phyloP scores from a whole-genome alignment of 345 rosid genomes.

The Populus alba region DNA sequence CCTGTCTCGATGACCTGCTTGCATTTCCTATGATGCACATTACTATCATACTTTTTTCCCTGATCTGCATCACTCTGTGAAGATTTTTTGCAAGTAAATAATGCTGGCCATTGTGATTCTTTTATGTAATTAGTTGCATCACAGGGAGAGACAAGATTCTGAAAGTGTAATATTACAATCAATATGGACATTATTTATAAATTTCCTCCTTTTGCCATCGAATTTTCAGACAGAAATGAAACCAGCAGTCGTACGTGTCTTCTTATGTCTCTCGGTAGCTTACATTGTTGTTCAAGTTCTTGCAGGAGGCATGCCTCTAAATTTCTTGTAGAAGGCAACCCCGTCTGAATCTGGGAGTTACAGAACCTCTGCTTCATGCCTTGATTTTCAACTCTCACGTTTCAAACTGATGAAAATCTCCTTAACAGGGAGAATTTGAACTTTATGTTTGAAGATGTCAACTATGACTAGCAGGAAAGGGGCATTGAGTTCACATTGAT shows the following conservation, averaged over 20 bases:
- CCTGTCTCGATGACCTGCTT: background rate
- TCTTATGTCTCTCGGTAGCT: background rate
- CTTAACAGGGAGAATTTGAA: background rate
- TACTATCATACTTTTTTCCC: background rate
- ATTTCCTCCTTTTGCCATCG: background rate
- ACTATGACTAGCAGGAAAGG: background rate
- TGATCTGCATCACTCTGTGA: background rate
- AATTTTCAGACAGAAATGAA: background rate
- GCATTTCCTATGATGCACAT: background rate
- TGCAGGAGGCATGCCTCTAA: background rate
- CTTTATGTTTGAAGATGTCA: background rate
- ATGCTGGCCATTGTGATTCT: background rate
- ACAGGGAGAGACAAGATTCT: background rate
- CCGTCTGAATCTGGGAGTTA: background rate
- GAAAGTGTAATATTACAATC: background rate
- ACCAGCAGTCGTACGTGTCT: background rate
- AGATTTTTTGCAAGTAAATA: background rate
- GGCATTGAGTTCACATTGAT: background rate
- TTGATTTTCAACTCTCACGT: background rate
- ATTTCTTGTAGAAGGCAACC: background rate
- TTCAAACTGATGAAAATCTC: background rate
- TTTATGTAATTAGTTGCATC: background rate
- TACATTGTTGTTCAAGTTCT: background rate
- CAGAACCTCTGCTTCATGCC: background rate
- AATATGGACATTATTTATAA: background rate